Evolutionary conservation across 208 protist genomes (phyloP).

Genomic region (Blastocrithidia nonstop): DNA sequence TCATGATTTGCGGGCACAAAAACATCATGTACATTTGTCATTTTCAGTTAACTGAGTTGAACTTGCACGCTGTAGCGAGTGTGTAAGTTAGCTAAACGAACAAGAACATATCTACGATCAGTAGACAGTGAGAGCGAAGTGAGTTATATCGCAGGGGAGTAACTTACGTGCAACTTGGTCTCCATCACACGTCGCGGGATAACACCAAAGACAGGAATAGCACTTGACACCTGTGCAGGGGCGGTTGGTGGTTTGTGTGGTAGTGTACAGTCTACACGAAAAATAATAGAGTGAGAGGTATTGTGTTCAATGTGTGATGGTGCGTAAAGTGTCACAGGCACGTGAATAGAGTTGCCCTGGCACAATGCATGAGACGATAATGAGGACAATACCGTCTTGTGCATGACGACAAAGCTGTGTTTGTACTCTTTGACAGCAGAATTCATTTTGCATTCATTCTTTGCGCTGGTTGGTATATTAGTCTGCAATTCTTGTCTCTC

Average conservation of each 20-base stretch:
- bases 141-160: conserved; percentile 43
- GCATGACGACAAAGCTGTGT: conserved; percentile 39
- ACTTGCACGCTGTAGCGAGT: conserved; percentile 59
- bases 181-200: conserved; percentile 71
- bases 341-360: conserved; percentile 41
- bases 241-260: conserved; percentile 35
- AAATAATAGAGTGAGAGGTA: conserved; percentile 46
- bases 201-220: conserved; percentile 75
- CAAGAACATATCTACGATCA: conserved; percentile 54
- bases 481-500: conserved; percentile 25
- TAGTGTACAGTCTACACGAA: conserved; percentile 59
- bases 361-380: conserved; percentile 19
- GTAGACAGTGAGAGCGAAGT: conserved; percentile 34
- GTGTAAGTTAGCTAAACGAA: conserved; percentile 59
- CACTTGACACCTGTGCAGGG: conserved; percentile 47
- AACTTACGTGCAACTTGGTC: conserved; percentile 69
- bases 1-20: conserved; percentile 60
- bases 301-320: conserved; percentile 26
- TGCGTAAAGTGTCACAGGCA: conserved; percentile 35
- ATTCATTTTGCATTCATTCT: conserved; percentile 8
- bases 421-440: too few species aligned
- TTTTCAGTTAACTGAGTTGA: conserved; percentile 31
- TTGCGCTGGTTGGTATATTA: conserved; percentile 10
- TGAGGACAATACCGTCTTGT: conserved; percentile 27
- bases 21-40: conserved; percentile 25